Conservation (phyloP, 2,329 filamentous ascomycete genomes). For the Neoscytalidium dimidiatum region DNA sequence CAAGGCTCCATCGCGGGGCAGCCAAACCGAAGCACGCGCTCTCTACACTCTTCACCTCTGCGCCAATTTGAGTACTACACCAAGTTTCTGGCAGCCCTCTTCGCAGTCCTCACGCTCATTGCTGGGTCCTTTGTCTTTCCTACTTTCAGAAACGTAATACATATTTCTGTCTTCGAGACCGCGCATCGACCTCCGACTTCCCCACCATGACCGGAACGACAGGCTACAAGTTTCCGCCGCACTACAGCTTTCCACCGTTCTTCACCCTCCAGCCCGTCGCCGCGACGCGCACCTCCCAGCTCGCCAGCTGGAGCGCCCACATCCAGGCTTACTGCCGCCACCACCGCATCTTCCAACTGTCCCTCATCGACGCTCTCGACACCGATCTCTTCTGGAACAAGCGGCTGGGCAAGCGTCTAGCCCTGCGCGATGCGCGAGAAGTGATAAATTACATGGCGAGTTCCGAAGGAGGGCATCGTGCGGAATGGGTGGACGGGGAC, state of each 20-base stretch:
- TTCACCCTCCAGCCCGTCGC: slow-evolving; percentile 79
- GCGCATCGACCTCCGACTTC: background rate
- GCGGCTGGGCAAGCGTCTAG: slow-evolving; percentile 46
- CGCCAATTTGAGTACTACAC: background rate
- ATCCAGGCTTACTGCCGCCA: slow-evolving; percentile 82
- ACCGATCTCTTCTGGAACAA: slow-evolving; percentile 60
- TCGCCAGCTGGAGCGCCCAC: slow-evolving; percentile 82
- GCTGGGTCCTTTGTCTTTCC: no score
- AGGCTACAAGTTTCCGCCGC: slow-evolving; percentile 45
- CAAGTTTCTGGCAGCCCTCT: background rate
- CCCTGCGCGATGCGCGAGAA: slow-evolving; percentile 53
- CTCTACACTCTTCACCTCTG: background rate
- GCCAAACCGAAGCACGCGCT: background rate
- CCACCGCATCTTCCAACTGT: slow-evolving; percentile 74
- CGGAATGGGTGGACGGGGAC: slow-evolving; percentile 61
- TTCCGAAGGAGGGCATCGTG: slow-evolving; percentile 54
- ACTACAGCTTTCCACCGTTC: slow-evolving; percentile 80
- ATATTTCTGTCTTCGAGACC: background rate
- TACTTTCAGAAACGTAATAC: no score
- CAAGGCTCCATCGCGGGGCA: slow-evolving; percentile 8
- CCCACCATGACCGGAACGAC: slow-evolving; percentile 19
- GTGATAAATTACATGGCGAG: slow-evolving; percentile 60
- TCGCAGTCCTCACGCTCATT: no score
- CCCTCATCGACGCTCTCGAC: slow-evolving; percentile 62
- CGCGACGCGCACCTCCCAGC: slow-evolving; percentile 67